Base-by-base conservation (phyloP, 257 asterid genomes). In the Plectranthus barbatus region DNA sequence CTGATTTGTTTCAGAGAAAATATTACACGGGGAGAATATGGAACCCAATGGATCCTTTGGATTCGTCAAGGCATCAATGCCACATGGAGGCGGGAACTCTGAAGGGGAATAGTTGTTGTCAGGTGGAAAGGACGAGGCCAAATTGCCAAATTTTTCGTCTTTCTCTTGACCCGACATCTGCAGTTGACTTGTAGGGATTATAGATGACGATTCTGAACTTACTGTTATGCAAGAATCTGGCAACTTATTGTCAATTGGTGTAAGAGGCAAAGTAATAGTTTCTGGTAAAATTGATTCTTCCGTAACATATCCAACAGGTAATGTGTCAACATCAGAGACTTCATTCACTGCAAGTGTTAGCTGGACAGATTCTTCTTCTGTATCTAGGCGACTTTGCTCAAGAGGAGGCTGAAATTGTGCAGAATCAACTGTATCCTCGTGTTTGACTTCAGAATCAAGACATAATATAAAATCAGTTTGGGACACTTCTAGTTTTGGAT, bases 1-100 rank as follows among this genome's bases (percentile, higher is more conserved):
- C 76, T 64, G 78, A 54, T 69, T 73, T 53, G 74, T 63, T 69
- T 60, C 77, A 20, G 75, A 68, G 54, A 72, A 78, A 50, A 54
- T 44, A 58, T 64, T 20, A 60, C 66, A 49, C 39, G 72, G 79
- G 60, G 85, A 78, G 61, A 79, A 48, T 20, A 36, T 56, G 56
- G 74, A 70, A 50, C 41, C 68, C 11, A 66, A 55, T 41, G 83
- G 58, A 77, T 67, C 77, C 21, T 41, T 15, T 40, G 72, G 40
- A 19, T 67, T 60, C 37, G 56, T 80, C 62, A 75, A 45, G 14
- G 75, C 68, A 68, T 77, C 70, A 52, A 13, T 69, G 13, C 37
- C 74, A 72, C 73, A 64, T 46, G 77, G 80, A 66, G 74, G 67
- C 72, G 65, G 76, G 13, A 52, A 40, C 18, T 20, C 69, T 52